phyloP scores from a whole-genome alignment of 2,329 filamentous ascomycete genomes.

The Sclerotinia nivalis region DNA sequence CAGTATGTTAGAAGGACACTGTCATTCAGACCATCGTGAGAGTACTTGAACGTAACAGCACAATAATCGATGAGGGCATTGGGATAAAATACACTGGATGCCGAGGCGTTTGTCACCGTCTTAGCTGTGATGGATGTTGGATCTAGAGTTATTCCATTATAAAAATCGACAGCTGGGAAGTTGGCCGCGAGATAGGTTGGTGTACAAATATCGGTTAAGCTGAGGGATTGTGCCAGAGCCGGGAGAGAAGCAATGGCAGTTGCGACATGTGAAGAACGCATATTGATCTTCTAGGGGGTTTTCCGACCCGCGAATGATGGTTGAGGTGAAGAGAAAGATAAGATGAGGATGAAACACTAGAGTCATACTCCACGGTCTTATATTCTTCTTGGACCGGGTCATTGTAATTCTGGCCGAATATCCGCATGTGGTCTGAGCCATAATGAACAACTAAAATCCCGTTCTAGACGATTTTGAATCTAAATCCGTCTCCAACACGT shows the following conservation, averaged over 20 bases:
- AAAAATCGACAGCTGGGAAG: constrained; percentile 2
- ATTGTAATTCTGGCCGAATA: neutral
- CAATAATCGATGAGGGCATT: constrained; percentile 46
- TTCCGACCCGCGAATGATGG: neutral
- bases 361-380: neutral
- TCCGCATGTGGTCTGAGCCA: neutral
- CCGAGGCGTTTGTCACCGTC: constrained; percentile 41
- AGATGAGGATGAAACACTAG: neutral
- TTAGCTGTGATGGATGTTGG: constrained; percentile 43
- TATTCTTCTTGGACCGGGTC: neutral
- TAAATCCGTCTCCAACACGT: neutral
- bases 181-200: constrained; percentile 2
- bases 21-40: constrained; percentile 46
- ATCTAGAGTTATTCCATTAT: constrained; percentile 33
- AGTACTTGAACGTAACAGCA: constrained; percentile 50
- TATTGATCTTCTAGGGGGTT: neutral
- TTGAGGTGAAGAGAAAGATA: neutral
- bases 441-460: neutral
- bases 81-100: constrained; percentile 38
- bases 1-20: constrained; percentile 45
- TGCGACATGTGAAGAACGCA: neutral
- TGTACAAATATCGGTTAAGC: constrained; percentile 1
- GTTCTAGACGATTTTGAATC: neutral
- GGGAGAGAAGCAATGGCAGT: neutral
- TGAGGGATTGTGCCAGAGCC: neutral